phyloP scores from a whole-genome alignment of 1,284 basidiomycete genomes.

The Psilocybe mexicana region DNA sequence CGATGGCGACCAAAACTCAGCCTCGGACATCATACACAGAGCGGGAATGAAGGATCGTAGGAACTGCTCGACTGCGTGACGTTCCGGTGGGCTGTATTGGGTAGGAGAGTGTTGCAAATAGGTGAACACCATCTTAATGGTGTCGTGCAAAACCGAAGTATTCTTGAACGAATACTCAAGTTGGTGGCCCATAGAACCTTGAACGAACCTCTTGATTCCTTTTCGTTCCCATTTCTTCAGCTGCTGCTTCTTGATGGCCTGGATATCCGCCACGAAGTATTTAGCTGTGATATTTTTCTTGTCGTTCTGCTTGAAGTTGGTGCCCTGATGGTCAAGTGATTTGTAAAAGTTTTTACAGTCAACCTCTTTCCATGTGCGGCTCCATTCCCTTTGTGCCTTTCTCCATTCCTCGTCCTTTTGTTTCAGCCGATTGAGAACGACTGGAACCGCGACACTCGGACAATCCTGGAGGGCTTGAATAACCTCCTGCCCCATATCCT shows the following conservation, averaged over 20 bases:
- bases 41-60: conserved; percentile 84
- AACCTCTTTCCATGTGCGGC: conserved; percentile 95
- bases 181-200: conserved; percentile 66
- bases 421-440: conserved; percentile 89
- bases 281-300: conserved; percentile 95
- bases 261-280: conserved; percentile 88
- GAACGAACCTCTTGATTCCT: conserved; percentile 34
- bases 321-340: conserved; percentile 94
- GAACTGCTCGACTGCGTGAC: conserved; percentile 84
- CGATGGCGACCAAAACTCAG: conserved; percentile 68
- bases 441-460: conserved; percentile 88
- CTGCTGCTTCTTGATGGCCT: conserved; percentile 75
- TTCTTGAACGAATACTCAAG: conserved; percentile 83
- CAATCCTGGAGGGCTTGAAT: conserved; percentile 92
- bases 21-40: conserved; percentile 75
- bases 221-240: conserved; percentile 37
- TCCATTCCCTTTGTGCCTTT: conserved; percentile 93
- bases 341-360: conserved; percentile 98
- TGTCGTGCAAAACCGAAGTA: conserved; percentile 81
- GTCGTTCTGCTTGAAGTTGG: conserved; percentile 93
- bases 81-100: conserved; percentile 76
- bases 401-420: conserved; percentile 99
- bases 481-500: conserved; percentile 81
- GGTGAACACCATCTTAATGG: conserved; percentile 86
- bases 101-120: conserved; percentile 87